Conservation (phyloP, 352 stramenopile genomes). For the Pythium monospermum region DNA sequence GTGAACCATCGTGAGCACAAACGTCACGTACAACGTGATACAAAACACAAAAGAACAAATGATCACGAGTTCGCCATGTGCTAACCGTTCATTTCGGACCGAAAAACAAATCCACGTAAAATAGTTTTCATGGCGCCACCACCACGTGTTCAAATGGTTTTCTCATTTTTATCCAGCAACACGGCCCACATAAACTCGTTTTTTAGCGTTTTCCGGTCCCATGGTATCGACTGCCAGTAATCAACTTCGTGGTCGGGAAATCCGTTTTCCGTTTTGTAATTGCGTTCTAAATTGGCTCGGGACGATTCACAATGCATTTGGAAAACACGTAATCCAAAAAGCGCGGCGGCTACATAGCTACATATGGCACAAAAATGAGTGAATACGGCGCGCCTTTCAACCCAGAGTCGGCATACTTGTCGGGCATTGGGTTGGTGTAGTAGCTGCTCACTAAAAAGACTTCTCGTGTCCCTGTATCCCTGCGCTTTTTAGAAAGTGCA, state of each 20-base stretch:
- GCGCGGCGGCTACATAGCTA: constrained; percentile 38
- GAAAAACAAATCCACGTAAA: constrained; percentile 73
- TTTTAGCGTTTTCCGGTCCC: constrained; percentile 70
- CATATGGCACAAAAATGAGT: constrained; percentile 54
- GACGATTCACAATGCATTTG: constrained; percentile 69
- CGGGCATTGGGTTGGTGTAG: constrained; percentile 61
- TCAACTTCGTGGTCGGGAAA: constrained; percentile 62
- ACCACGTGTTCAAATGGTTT: constrained; percentile 56
- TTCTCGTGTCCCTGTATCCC: not conserved
- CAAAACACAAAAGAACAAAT: constrained; percentile 66
- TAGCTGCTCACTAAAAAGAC: constrained; percentile 14
- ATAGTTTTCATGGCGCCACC: constrained; percentile 75
- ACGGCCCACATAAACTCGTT: constrained; percentile 50
- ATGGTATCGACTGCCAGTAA: constrained; percentile 64
- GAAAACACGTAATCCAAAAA: constrained; percentile 56
- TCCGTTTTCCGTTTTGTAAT: constrained; percentile 45
- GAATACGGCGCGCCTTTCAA: constrained; percentile 41
- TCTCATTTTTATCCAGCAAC: constrained; percentile 65
- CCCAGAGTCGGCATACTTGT: constrained; percentile 40
- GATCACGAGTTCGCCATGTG: constrained; percentile 47
- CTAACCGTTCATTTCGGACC: constrained; percentile 57
- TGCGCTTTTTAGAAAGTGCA: constrained; percentile 21
- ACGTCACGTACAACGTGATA: constrained; percentile 72
- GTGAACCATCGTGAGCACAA: constrained; percentile 58
- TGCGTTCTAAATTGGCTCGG: constrained; percentile 52